Base-by-base conservation (phyloP, 2,329 filamentous ascomycete species). In the Talaromyces sp. region DNA sequence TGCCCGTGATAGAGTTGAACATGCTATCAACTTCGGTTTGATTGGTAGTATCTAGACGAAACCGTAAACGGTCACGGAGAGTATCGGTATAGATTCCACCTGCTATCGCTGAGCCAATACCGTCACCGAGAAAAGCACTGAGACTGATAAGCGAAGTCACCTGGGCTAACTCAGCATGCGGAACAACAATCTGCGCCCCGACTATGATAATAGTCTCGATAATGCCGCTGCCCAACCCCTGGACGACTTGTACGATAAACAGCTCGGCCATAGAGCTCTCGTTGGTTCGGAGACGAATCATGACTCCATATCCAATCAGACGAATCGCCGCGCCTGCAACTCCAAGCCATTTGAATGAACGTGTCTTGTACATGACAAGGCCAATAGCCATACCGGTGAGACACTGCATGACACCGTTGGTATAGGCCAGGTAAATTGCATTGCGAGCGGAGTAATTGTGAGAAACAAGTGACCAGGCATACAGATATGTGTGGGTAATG, bases 21-120 rank as follows among this genome's bases (percentile, higher is more conserved):
- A 84, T 70, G 1, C 66, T 67, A 25, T 80, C 70, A 27, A 84
- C 75, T 10, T 75, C 65, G 1, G 69, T 67, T 13, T 73, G 65
- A 2, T 71, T 70, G 1, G 75, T 75, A 3, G 69, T 60, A 8
- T 79, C 79, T 5, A 84, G 69, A 40, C 77, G 76, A 7, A 70
- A 65, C 56, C 72, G 72, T 61, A 84, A 69, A 5, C 74, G 71
- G 3, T 72, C 65, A 36, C 45, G 76, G 67, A 84, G 77, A 0
- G 77, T 76, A n/a, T 77, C 78, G 0, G 82, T 84, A 68, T 84
- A 85, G 15, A 85, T 84, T 6, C 78, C 81, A 5, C 82, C 82
- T 1, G 82, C 81, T 56, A 83, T 78, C 49, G 77, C 76, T 6
- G 77, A 72, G 2, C 75, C 76, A 6, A 77, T 69, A 7, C 72